phyloP scores from a whole-genome alignment of 192 early-diverging fungal species.

The Polychytrium aggregatum region DNA sequence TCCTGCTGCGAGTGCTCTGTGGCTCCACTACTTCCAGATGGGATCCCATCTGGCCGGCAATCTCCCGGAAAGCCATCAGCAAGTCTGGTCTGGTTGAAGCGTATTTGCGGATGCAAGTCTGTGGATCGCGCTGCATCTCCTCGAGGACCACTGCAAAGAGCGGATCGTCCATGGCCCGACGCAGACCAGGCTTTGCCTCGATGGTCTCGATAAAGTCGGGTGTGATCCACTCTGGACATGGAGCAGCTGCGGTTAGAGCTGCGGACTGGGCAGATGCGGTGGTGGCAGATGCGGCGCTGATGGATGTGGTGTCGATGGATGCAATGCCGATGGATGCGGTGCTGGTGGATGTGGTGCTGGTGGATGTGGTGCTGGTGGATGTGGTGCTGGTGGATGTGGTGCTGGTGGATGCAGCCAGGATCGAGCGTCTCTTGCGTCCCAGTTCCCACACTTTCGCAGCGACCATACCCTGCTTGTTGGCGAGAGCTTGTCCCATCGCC shows the following conservation, averaged over 20 bases:
- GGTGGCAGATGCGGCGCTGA: too few relatives aligned
- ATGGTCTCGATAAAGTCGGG: conserved; percentile 20
- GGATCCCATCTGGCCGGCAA: conserved; percentile 25
- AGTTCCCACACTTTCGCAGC: too few relatives aligned
- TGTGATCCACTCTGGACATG: conserved; percentile 31
- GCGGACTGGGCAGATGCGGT: too few relatives aligned
- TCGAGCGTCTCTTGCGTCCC: too few relatives aligned
- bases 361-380: too few relatives aligned
- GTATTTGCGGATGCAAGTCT: conserved; percentile 20
- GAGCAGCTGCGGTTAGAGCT: too few relatives aligned
- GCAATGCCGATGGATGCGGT: too few relatives aligned
- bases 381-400: too few relatives aligned
- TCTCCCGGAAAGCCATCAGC: conserved; percentile 23
- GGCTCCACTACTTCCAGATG: conserved; percentile 12
- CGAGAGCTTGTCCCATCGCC: conserved; percentile 14
- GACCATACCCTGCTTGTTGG: conserved; percentile 10
- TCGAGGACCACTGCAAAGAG: conserved; percentile 15
- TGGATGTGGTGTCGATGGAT: too few relatives aligned
- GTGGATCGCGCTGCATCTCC: conserved; percentile 21
- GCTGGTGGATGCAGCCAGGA: too few relatives aligned
- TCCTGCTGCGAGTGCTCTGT: neutral
- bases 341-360: too few relatives aligned
- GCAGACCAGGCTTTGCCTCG: conserved; percentile 17
- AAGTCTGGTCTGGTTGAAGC: conserved; percentile 12
- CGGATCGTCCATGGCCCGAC: conserved; percentile 23